A percentile compares a stretch with the other conserved stretches of the same genome.
These are phyloP conservation scores for Gynostemma pentaphyllum DNA, from an alignment of 306 rosid genomes.

Conservation along the genomic window DNA sequence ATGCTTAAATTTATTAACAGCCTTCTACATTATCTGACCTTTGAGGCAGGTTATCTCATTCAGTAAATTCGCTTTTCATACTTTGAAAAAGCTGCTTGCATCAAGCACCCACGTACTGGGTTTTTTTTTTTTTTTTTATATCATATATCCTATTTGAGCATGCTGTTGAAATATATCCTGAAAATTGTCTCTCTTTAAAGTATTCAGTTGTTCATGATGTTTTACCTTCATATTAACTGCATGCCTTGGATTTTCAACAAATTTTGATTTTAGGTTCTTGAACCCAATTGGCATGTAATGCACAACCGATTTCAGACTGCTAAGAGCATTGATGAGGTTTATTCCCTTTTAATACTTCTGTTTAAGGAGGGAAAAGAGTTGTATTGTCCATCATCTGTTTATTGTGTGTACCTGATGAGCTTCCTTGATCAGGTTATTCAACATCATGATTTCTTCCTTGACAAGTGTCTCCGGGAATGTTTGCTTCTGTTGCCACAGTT, in stretches of 20 bases:
- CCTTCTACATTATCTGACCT: constrained; percentile 90
- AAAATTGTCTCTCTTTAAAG: neutral
- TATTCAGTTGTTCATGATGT: neutral
- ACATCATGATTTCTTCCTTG: constrained; percentile 88
- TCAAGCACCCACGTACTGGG: neutral
- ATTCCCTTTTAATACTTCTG: neutral
- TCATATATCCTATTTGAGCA: neutral
- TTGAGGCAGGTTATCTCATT: constrained; percentile 58
- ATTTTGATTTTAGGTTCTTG: constrained; percentile 56
- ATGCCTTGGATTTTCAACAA: neutral
- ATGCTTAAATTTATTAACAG: constrained; percentile 94
- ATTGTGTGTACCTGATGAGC: constrained; percentile 16
- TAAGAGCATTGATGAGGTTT: constrained; percentile 89
- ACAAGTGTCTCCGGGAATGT: constrained; percentile 89
- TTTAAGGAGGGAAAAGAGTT: neutral
- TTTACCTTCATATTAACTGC: neutral
- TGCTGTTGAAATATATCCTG: neutral
- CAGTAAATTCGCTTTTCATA: neutral
- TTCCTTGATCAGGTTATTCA: constrained; percentile 70
- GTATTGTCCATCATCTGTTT: neutral
- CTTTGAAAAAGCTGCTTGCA: neutral
- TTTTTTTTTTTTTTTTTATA: neutral
- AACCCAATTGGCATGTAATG: constrained; percentile 96
- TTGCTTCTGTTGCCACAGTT: constrained; percentile 85
- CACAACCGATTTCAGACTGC: constrained; percentile 75